Conservation (phyloP, 163 green algal species). For the Chlamydomonas reinhardtii region DNA sequence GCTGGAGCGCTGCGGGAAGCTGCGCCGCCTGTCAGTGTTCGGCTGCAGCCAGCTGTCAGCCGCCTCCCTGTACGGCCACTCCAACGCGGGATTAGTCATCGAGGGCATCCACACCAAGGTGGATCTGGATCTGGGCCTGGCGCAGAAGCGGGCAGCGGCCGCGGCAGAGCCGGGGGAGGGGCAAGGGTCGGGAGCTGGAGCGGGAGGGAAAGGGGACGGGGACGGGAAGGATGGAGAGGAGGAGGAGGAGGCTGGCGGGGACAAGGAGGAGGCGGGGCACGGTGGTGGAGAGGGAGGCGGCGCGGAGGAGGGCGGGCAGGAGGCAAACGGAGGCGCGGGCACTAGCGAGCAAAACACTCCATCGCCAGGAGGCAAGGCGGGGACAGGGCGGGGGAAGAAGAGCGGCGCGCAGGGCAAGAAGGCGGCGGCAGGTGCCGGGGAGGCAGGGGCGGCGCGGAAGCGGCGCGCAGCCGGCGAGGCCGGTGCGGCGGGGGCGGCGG, state of each 20-base stretch:
- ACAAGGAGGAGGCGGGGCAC: not conserved
- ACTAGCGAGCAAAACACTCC: too few species aligned
- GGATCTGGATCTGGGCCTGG: not conserved
- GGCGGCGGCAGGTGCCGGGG: not conserved
- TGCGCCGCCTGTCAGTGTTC: slow-evolving; percentile 25
- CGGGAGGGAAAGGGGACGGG: not conserved
- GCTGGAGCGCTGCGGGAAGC: slow-evolving; percentile 22
- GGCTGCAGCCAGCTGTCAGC: slow-evolving; percentile 28
- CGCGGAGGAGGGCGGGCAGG: too few species aligned
- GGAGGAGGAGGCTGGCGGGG: too few species aligned
- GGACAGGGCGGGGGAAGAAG: not conserved
- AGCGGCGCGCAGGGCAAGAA: not conserved
- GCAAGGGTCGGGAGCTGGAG: not conserved
- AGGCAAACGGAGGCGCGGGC: too few species aligned
- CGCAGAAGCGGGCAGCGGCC: not conserved
- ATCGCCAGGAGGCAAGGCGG: not conserved
- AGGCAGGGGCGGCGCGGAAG: too few species aligned
- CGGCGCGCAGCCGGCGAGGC: too few species aligned
- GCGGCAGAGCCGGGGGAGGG: not conserved
- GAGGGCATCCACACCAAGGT: slow-evolving; percentile 39
- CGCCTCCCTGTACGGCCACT: slow-evolving; percentile 44
- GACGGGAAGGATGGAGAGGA: not conserved
- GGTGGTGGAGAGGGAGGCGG: not conserved
- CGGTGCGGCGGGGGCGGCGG: too few species aligned
- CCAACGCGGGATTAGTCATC: slow-evolving; percentile 1